Base-by-base conservation (phyloP, 2,329 filamentous ascomycete species). In the Aspergillus ochraceoroseus region DNA sequence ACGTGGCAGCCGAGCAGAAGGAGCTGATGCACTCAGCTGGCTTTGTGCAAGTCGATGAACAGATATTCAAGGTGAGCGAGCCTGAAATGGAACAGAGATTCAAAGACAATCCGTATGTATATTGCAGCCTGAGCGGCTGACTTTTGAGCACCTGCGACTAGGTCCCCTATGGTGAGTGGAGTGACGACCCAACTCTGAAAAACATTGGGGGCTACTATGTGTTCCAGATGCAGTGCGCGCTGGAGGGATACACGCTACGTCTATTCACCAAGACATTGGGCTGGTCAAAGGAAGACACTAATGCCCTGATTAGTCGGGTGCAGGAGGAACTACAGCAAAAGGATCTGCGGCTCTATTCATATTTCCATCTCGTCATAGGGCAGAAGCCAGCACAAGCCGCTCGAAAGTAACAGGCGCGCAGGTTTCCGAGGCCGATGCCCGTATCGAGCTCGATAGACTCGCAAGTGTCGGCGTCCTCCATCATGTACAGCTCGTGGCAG, bases 281-380 rank as follows among this genome's bases (percentile, higher is more conserved):
- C 31, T 46, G 43, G 43, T 42, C 38, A 9, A 28, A 35, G 4
- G 43, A 42, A 26, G 43, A 42, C 34, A 42, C 43, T 3, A 31
- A 39, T 32, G 35, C 11, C 12, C 15, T 46, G 3, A 19, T 46
- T 5, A 19, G 15, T 4, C 19, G 26, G 6, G 35, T 42, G 4
- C 32, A 15, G 4, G 18, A 29, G 27, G 37, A 45, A 27, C 9
- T 45, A 11, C 11, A 38, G 14, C 30, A 39, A 11, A 19, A 39
- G n/a, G 23, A 36, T 15, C 9, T 41, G 20, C 15, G 14, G 19
- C 11, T 48, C 9, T 40, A 40, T 23, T 39, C 35, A 8, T 32
- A 39, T 14, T 46, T 42, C 12, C 17, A 39, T 27, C 15, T 37
- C 2, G 26, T 42, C n/a, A 32, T 11, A n/a, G 38, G 32, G 11